A percentile compares a stretch with the other conserved stretches of the same genome.
Conservation (phyloP, 1,284 basidiomycete species). For the Apiotrichum siamense region DNA sequence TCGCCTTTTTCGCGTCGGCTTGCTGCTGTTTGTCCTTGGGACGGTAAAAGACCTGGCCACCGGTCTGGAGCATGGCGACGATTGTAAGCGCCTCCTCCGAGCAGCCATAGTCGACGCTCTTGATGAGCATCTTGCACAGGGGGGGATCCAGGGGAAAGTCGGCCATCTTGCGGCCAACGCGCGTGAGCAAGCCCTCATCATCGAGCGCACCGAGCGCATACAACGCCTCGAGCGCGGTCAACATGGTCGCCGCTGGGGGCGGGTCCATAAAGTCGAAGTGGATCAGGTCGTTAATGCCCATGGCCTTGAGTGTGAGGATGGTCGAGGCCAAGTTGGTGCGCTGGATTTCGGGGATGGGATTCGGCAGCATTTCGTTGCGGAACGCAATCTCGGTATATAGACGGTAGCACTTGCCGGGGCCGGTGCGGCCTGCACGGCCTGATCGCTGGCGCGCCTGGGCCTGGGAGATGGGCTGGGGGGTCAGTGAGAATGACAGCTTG, state of each 20-base stretch:
- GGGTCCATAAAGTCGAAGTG: slow-evolving; percentile 99
- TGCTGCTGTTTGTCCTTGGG: slow-evolving; percentile 99
- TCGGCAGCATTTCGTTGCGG: slow-evolving; percentile 98
- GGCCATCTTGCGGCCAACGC: slow-evolving; percentile 96
- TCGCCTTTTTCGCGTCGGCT: slow-evolving; percentile 56
- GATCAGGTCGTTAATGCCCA: slow-evolving; percentile 97
- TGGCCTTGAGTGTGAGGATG: slow-evolving; percentile 93
- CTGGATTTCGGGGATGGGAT: slow-evolving; percentile 95
- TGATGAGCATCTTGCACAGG: slow-evolving; percentile 95
- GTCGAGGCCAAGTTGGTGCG: slow-evolving; percentile 88
- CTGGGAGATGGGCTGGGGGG: slow-evolving; percentile 78
- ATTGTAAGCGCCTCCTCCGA: slow-evolving; percentile 96
- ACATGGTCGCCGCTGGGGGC: slow-evolving; percentile 90
- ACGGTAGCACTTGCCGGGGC: slow-evolving; percentile 96
- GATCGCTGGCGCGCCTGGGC: slow-evolving; percentile 93
- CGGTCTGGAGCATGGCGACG: slow-evolving; percentile 89
- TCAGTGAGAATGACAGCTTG: background rate
- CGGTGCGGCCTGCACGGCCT: slow-evolving; percentile 93
- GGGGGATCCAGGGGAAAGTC: slow-evolving; percentile 98
- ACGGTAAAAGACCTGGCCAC: slow-evolving; percentile 93
- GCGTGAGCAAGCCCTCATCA: slow-evolving; percentile 90
- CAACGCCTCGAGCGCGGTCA: slow-evolving; percentile 79
- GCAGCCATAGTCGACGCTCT: slow-evolving; percentile 93
- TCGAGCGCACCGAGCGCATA: slow-evolving; percentile 94
- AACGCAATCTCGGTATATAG: slow-evolving; percentile 97